Evolutionary conservation across 2,329 filamentous ascomycete species (phyloP), one percentile per base, ranked within the genome.

Genomic region (Exophiala oligosperma): DNA sequence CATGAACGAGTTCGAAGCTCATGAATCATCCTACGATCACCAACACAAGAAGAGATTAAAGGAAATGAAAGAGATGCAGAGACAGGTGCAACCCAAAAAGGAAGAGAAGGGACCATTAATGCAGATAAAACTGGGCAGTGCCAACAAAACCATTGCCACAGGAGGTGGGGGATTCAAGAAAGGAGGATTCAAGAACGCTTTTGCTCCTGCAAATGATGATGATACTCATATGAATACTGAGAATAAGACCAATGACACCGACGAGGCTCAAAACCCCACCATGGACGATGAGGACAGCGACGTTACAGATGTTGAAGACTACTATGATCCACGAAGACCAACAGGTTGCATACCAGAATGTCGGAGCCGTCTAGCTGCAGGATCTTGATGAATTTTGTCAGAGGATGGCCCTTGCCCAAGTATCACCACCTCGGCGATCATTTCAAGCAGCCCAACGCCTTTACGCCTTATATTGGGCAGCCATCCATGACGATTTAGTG

Each of bases 1-100:
- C 56, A 93, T 96, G 82, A 93, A 95, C 71, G 93, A 97, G 73
- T 97, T 95, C 73, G 93, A 97, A 74, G 89, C 92, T 6, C 94
- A 99, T 73, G 90, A 97, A 56, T 87, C 87, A 63, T 94, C 90
- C 68, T 97, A 97, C 74, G 94, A 97, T 71, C 94, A 99, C 76
- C 90, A 90, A 67, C 94, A 99, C 75, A 92, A 92, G 73, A 92
- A 95, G 77, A 76, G 79, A 57, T 66, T 76, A 5, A 73, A 76
- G 57, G 76, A 79, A 41, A 70, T 79, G 21, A 79, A 79, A 61
- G 75, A 77, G 63, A 68, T 78, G 43, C 77, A 66, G 47, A 58
- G 52, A 56, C 62, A 64, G 40, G 56, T 64, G 17, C 62, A 78
- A 52, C 73, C 73, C 0, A 75, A 77, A 69, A 62, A 76, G 72